Evolutionary conservation across 768 basidiomycete genomes (phyloP), one percentile per base, ranked within the genome.

Genomic region (Mycena metata): DNA sequence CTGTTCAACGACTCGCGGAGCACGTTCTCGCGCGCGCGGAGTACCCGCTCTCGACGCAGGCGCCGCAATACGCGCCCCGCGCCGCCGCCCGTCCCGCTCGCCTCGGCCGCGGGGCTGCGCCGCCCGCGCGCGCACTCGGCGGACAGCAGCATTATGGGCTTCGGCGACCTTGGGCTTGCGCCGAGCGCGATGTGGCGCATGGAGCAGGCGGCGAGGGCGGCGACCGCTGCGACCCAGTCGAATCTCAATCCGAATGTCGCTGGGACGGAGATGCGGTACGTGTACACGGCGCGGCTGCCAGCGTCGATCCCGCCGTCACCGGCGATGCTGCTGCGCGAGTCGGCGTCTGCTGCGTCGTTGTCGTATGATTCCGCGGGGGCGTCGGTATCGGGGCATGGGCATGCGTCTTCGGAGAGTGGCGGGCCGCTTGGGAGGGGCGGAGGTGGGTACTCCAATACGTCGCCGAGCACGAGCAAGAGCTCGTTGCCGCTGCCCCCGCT

Each of bases 81-180:
- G 60, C 67, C 70, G 67, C 70, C 67, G 60, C 70, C 64, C 5
- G 67, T 69, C 19, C 70, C 70, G 52, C 58, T 72, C 5, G 67
- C 30, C 1, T 65, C 63, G 10, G 70, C 70, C 12, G 59, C 66
- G 51, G 70, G 70, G 47, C 36, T 66, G 49, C 55, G 52, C 30
- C 63, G 64, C 33, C 19, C 59, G 23, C 52, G 70, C 16, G 57
- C 70, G 36, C 64, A 56, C 17, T 62, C 60, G 12, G 70, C 67
- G 49, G 70, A 72, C 21, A 72, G 70, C 63, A 71, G 70, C 21
- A 60, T 65, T 24, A 42, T 62, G 52, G 70, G 56, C 12, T 66
- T 62, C 8, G 67, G 60, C 46, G 64, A 57, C 13, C 55, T 17
- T 10, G 66, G 55, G 54, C 47, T 72, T 13, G 70, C 70, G 64